Base-by-base conservation (phyloP, 164 flowering plant species). In the Tetracentron sinense region DNA sequence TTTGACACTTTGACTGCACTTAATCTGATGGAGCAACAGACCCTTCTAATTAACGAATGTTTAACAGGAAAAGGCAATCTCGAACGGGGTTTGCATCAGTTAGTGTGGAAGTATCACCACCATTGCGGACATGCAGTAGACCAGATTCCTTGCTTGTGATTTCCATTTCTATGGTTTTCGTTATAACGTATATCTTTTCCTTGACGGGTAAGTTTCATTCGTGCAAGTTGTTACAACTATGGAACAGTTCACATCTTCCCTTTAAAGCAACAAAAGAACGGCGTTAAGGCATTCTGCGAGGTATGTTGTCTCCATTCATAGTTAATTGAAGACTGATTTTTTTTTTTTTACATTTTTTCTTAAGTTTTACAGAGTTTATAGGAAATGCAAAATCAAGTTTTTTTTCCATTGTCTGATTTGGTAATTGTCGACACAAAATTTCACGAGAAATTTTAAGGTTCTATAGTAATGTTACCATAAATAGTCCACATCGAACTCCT, bases 21-120 rank as follows among this genome's bases (percentile, higher is more conserved):
- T 0, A 30, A 28, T 42, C 30, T 22, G 7, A 49, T n/a, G n/a
- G n/a, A n/a, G 8, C 16, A 22, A 42, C 21, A 10, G 8, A 20
- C 56, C 16, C 54, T 35, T 10, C 25, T 50, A 35, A 62, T 7
- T 58, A 25, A 52, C 12, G 3, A 21, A n/a, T 20, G 19, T 30
- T 68, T 66, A 27, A 47, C 80, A 83, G 84, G 72, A 46, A 27
- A 63, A 75, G 56, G 28, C 67, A 75, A 16, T 74, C 84, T 22
- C 47, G 64, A 52, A 60, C 63, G 15, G 50, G 81, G 47, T 82
- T 84, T 68, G 85, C 86, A 21, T 73, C 86, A 10, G 42, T 82
- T 46, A 69, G 79, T 42, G 4, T 73, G 30, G 76, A 64, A 27
- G 42, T 67, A 4, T 50, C 76, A 12, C 23, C 72, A 29, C 42